Base-by-base conservation (phyloP, 208 protist species). In the Paratrypanosoma confusum region DNA sequence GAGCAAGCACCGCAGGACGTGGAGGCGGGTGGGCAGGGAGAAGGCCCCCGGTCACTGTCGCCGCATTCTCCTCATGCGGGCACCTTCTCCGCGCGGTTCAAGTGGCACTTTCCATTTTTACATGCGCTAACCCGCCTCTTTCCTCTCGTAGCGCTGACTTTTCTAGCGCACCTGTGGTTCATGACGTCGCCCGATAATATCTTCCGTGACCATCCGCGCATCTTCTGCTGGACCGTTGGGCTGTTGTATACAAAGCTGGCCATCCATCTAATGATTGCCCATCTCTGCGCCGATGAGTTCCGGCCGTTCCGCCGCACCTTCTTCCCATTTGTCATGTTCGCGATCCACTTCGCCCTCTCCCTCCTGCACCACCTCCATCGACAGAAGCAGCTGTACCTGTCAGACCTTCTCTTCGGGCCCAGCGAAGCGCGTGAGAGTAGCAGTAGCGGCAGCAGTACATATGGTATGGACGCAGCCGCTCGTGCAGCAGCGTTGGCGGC, bases 201-300 rank as follows among this genome's bases (percentile, higher is more conserved):
- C 44, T 90, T 88, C 44, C 50, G 46, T n/a, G 49, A 54, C 6
- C 65, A 87, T 64, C 84, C 84, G 35, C 65, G 77, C 7, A 26
- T 90, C 31, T 85, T 88, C 53, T 78, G 57, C 46, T 93, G 80
- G 81, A 88, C 72, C 2, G 54, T 85, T 16, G 84, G 84, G 2
- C 51, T 90, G 41, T 61, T 90, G 14, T 83, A 66, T 57, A 81
- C 73, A 25, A 88, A 88, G 50, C 53, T 85, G 21, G 43, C 58
- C n/a, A 65, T 90, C 21, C 74, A 84, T 38, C 38, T 93, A 14
- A 93, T 93, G 84, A 38, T 93, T 24, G 54, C 74, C 7, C 80
- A 90, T 61, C 54, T 90, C 5, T 83, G 62, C 58, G 24, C 27
- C 25, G 28, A 37, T 1, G 44, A 57, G 33, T 85, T 79, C 54